Conservation (phyloP, 1,284 basidiomycete genomes). For the Cryptococcus wingfieldii region DNA sequence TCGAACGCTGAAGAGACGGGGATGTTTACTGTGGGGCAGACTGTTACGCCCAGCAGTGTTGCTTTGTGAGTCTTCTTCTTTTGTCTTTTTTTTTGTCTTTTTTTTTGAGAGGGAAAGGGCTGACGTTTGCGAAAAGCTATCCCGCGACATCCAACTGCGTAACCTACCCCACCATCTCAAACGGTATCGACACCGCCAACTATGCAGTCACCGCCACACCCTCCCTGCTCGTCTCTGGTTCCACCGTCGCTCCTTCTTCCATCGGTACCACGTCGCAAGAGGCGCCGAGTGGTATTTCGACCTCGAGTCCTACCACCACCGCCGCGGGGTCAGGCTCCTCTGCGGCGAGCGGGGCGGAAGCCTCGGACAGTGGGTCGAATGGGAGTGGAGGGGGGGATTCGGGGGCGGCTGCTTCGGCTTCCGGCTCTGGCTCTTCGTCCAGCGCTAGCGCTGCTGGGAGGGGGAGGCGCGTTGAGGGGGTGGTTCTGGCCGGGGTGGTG, state of each 20-base stretch:
- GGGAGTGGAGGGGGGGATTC: not conserved
- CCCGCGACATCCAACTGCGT: slow-evolving; percentile 47
- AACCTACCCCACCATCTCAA: slow-evolving; percentile 46
- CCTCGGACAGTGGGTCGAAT: no score
- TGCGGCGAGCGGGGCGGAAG: not conserved
- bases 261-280: slow-evolving; percentile 26
- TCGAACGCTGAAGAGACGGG: slow-evolving; percentile 21
- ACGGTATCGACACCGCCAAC: slow-evolving; percentile 39
- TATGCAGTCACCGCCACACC: slow-evolving; percentile 35
- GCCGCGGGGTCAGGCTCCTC: slow-evolving; percentile 4
- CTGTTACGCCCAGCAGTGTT: slow-evolving; percentile 36
- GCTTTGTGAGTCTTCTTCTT: slow-evolving; percentile 20
- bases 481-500: slow-evolving; percentile 10
- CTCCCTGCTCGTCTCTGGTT: slow-evolving; percentile 21
- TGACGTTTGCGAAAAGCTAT: slow-evolving; percentile 17
- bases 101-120: no score
- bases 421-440: not conserved
- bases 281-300: slow-evolving; percentile 13
- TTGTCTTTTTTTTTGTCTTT: not conserved
- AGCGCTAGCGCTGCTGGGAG: not conserved
- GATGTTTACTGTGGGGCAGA: slow-evolving; percentile 37
- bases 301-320: slow-evolving; percentile 8
- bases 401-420: slow-evolving; percentile 3
- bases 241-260: slow-evolving; percentile 14
- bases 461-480: not conserved